phyloP scores from a whole-genome alignment of 768 basidiomycete species.

The Pleurotus djamor region DNA sequence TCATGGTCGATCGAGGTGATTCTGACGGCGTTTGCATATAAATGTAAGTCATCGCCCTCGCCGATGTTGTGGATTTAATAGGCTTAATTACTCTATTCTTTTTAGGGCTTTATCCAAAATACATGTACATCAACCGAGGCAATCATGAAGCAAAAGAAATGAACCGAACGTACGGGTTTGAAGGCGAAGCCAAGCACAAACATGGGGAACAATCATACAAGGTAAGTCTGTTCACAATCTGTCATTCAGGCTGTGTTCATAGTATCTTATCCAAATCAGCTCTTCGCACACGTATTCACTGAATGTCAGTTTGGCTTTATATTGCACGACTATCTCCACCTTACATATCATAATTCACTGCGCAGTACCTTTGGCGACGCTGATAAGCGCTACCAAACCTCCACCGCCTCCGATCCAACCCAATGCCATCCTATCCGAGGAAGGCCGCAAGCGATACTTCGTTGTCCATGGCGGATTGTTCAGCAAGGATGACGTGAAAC shows the following conservation, averaged over 20 bases:
- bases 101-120: constrained; percentile 88
- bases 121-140: constrained; percentile 92
- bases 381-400: constrained; percentile 74
- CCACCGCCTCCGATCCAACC: constrained; percentile 33
- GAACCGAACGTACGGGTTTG: constrained; percentile 93
- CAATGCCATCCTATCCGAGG: constrained; percentile 73
- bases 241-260: too few relatives aligned
- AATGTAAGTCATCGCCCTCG: constrained; percentile 57
- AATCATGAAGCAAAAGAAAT: constrained; percentile 98
- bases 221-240: constrained; percentile 30
- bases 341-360: constrained; percentile 6
- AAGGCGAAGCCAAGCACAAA: constrained; percentile 96
- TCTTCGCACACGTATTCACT: constrained; percentile 94
- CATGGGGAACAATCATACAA: constrained; percentile 96
- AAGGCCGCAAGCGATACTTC: constrained; percentile 87
- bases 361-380: constrained; percentile 85
- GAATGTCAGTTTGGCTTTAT: constrained; percentile 50
- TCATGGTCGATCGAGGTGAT: constrained; percentile 95
- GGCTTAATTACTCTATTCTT: constrained; percentile 2
- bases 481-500: constrained; percentile 91
- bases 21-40: constrained; percentile 90
- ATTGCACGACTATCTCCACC: neutral
- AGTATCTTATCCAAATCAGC: constrained; percentile 32
- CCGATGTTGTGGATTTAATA: neutral
- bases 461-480: constrained; percentile 97